phyloP scores from a whole-genome alignment of 2,329 filamentous ascomycete genomes.

The Nemania abortiva region DNA sequence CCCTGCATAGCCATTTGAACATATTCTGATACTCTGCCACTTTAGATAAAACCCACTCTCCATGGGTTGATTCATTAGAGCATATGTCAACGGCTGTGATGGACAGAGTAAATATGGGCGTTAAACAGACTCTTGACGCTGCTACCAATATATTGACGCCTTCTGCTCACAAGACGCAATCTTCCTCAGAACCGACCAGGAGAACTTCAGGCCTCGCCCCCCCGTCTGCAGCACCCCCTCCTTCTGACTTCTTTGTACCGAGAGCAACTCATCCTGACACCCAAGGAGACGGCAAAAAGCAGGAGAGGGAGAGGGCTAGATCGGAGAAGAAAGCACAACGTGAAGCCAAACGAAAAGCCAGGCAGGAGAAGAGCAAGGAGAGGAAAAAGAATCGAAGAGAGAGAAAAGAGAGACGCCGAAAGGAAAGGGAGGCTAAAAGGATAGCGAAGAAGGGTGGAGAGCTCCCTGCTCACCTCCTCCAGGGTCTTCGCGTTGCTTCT shows the following conservation, averaged over 20 bases:
- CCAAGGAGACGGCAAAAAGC: slow-evolving; percentile 16
- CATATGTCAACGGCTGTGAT: slow-evolving; percentile 25
- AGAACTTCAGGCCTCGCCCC: slow-evolving; percentile 30
- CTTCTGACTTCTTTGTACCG: slow-evolving; percentile 23
- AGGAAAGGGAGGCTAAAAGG: slow-evolving; percentile 39
- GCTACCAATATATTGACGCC: slow-evolving; percentile 25
- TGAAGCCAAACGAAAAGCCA: slow-evolving; percentile 38
- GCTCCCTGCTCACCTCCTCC: slow-evolving; percentile 33
- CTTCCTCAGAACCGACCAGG: slow-evolving; percentile 9
- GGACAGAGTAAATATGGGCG: slow-evolving; percentile 34
- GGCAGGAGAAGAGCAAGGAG: slow-evolving; percentile 40
- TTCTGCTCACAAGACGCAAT: slow-evolving; percentile 1
- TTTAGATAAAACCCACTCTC: slow-evolving; percentile 32
- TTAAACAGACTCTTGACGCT: slow-evolving; percentile 33
- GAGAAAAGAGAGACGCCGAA: slow-evolving; percentile 38
- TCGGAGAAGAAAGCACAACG: slow-evolving; percentile 38
- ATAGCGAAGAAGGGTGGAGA: slow-evolving; percentile 38
- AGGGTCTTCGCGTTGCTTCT: slow-evolving; percentile 19
- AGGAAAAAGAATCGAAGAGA: slow-evolving; percentile 38
- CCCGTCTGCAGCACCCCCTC: slow-evolving; percentile 13
- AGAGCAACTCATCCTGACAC: background rate
- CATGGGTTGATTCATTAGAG: slow-evolving; percentile 37
- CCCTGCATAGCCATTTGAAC: background rate
- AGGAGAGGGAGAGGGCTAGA: slow-evolving; percentile 37
- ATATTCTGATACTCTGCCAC: slow-evolving; percentile 6